phyloP scores from a whole-genome alignment of 2,329 filamentous ascomycete genomes.

The Phyllosticta citrichinensis region DNA sequence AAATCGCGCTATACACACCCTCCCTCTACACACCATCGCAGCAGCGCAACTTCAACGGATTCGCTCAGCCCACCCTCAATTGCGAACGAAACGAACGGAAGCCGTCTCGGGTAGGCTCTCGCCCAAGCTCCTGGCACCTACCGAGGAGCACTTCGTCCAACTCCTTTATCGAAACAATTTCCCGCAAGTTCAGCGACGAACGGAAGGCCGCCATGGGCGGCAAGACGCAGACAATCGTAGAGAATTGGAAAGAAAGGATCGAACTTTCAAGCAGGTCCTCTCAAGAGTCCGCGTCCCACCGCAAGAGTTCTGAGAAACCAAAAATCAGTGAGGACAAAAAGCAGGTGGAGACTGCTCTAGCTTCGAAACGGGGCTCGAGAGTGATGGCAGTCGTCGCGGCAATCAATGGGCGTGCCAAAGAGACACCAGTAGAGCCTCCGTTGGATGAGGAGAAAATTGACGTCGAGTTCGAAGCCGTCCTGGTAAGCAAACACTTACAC shows the following conservation, averaged over 20 bases:
- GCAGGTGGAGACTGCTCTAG: slow-evolving; percentile 17
- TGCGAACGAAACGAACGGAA: slow-evolving; percentile 17
- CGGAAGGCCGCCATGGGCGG: slow-evolving; percentile 15
- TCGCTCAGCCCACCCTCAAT: slow-evolving; percentile 35
- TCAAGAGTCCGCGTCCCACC: slow-evolving; percentile 1
- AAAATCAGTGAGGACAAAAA: slow-evolving; percentile 6
- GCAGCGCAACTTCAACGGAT: slow-evolving; percentile 51
- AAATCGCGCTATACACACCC: slow-evolving; percentile 50
- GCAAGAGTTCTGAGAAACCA: slow-evolving; percentile 1
- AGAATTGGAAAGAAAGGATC: slow-evolving; percentile 6
- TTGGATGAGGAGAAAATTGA: slow-evolving; percentile 49
- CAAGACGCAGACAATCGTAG: slow-evolving; percentile 8
- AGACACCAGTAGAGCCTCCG: slow-evolving; percentile 21
- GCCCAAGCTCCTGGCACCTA: slow-evolving; percentile 44
- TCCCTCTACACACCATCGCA: slow-evolving; percentile 50
- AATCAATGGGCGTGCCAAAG: slow-evolving; percentile 45
- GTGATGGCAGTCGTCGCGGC: slow-evolving; percentile 57
- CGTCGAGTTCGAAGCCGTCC: slow-evolving; percentile 50
- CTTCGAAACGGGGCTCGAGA: slow-evolving; percentile 38
- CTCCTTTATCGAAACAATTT: slow-evolving; percentile 29
- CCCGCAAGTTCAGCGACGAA: slow-evolving; percentile 27
- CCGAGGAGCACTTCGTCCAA: slow-evolving; percentile 31
- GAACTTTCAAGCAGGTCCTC: slow-evolving; percentile 6
- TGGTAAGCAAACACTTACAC: slow-evolving; percentile 42
- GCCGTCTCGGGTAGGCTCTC: slow-evolving; percentile 22